Base-by-base conservation (phyloP, 2,329 filamentous ascomycete genomes). In the Penicillium hesseltinei region DNA sequence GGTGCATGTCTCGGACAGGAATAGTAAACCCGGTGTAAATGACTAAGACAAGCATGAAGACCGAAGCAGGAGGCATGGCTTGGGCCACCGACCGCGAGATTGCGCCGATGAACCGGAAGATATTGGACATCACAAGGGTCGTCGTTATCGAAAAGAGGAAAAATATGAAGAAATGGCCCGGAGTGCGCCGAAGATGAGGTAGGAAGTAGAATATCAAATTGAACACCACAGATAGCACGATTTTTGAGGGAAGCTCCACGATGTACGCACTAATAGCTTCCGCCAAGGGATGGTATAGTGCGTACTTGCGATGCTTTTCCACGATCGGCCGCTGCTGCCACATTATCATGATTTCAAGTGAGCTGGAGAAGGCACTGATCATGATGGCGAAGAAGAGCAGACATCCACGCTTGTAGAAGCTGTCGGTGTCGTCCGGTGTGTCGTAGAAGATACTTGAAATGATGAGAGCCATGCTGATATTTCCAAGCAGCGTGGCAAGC, bases 321-420 rank as follows among this genome's bases (percentile, higher is more conserved):
- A 97, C 90, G 65, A 96, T 96, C 1, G 90, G 89, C 25, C 92
- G 88, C 82, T 96, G 92, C 10, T 90, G 84, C 73, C 93, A 97
- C 4, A 96, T 82, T 0, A 89, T 91, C 39, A 94, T 75, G 71
- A 96, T 93, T 73, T 94, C 90, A 42, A 92, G 80, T 50, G 88
- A 85, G 67, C 85, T 88, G 54, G 87, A 81, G 66, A 94, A 92
- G 39, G 89, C 90, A 73, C 93, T 95, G 79, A 94, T 84, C 55
- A 96, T 79, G 69, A 92, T 86, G 57, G 90, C 88, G 70, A 95
- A 93, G 82, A 95, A 96, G 47, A 96, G 77, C 15, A 94, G 80
- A 36, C 88, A 86, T 55, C 89, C 89, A 47, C 90, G 85, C 65
- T 84, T 82, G 78, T 87, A 94, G 78, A 95, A 94, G 66, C 87